A percentile compares a stretch with the other conserved stretches of the same genome.
phyloP scores from a whole-genome alignment of 2,329 filamentous ascomycete genomes.

The Epichloe gansuensis region DNA sequence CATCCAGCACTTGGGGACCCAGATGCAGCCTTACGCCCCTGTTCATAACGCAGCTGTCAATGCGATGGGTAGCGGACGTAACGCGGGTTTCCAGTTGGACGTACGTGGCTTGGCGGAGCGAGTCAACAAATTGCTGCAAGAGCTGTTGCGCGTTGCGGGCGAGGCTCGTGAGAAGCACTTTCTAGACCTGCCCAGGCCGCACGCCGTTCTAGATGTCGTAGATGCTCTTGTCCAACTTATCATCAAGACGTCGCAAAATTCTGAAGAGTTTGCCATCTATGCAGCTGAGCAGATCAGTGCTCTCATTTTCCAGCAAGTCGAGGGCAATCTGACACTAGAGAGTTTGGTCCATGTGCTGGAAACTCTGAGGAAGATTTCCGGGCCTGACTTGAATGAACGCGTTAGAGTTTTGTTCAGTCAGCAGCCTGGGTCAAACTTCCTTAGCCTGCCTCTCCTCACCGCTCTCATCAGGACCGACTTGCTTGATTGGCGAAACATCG shows the following conservation, averaged over 20 bases:
- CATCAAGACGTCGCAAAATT: constrained; percentile 49
- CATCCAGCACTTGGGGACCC: constrained; percentile 38
- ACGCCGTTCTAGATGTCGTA: constrained; percentile 48
- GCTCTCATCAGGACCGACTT: constrained; percentile 48
- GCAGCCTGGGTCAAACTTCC: constrained; percentile 41
- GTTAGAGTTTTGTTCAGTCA: constrained; percentile 45
- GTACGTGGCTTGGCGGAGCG: constrained; percentile 39
- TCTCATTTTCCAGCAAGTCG: constrained; percentile 42
- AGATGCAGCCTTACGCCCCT: constrained; percentile 44
- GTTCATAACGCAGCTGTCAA: constrained; percentile 29
- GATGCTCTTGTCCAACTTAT: constrained; percentile 50
- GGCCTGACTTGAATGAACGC: constrained; percentile 39
- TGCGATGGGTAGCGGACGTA: constrained; percentile 38
- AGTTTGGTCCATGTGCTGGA: constrained; percentile 51
- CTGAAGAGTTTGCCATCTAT: constrained; percentile 46
- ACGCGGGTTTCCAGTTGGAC: constrained; percentile 36
- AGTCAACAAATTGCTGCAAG: constrained; percentile 44
- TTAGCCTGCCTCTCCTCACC: constrained; percentile 45
- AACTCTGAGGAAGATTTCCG: constrained; percentile 46
- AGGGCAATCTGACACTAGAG: constrained; percentile 46
- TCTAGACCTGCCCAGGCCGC: constrained; percentile 43
- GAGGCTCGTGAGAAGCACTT: constrained; percentile 49
- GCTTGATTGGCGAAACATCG: constrained; percentile 52
- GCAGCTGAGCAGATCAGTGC: constrained; percentile 48
- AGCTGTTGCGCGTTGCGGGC: constrained; percentile 42